Evolutionary conservation across 768 basidiomycete species (phyloP), one percentile per base, ranked within the genome.

Genomic region (Calocybe indica): DNA sequence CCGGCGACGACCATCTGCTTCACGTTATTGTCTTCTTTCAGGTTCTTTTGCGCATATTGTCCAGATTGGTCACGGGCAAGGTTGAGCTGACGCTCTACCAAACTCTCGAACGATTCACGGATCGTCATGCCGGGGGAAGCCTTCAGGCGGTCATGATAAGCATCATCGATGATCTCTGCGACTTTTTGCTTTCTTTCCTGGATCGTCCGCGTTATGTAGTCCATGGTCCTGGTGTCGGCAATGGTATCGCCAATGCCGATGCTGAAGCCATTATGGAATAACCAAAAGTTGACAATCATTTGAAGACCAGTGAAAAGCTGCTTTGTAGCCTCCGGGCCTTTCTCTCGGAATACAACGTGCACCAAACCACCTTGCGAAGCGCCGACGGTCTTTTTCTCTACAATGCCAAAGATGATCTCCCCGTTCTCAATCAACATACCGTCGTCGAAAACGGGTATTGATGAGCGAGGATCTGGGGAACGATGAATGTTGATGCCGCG

Each of bases 1-100:
- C 96, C 96, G 7, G 96, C 94, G 5, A 95, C 92, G 61, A 98
- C 95, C 96, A 99, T 99, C 79, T 98, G 96, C 77, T 98, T 99
- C 73, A 98, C 94, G 58, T 98, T 97, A 76, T 99, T 98, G 70
- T 96, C 94, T 64, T 92, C 91, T 76, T 98, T 98, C 78, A 98
- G 74, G 62, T 86, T 86, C 70, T 92, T 87, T 70, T 98, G 92
- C n/a, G 94, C 95, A 39, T 85, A 89, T 62, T 92, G 92, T 73
- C 96, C 96, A 29, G 92, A 92, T 40, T 80, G 79, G 61, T 98
- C 96, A 76, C 94, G 92, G 55, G 95, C 96, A 65, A 85, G 72
- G 64, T 99, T 97, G 58, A 99, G 79, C 62, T 92, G 82, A 28
- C 82, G 82, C 59, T 96, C 91, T 43, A 97, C 92, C 58, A 79